Percentiles rank a stretch among this genome's conserved stretches.
Evolutionary conservation across 2,329 filamentous ascomycete genomes (phyloP).

Genomic region (Claviceps sp.): DNA sequence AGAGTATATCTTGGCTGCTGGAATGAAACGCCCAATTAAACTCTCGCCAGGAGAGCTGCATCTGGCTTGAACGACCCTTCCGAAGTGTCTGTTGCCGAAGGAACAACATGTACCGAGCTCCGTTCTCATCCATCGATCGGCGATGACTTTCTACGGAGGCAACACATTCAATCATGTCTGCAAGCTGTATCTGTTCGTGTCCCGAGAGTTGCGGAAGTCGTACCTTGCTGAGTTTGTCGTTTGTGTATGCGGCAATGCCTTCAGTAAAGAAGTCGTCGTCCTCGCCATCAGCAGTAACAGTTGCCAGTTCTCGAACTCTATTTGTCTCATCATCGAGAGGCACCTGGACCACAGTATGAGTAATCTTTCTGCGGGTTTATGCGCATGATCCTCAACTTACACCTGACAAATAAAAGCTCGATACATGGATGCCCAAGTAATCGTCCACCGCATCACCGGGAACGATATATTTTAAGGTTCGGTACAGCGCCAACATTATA

Average conservation of each 20-base stretch:
- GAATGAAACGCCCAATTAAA: constrained; percentile 81
- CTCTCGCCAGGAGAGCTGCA: constrained; percentile 61
- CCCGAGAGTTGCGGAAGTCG: constrained; percentile 70
- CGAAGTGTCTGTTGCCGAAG: constrained; percentile 69
- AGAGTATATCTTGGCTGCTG: constrained; percentile 74
- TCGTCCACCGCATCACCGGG: constrained; percentile 71
- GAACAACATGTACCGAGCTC: constrained; percentile 74
- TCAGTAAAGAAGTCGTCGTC: constrained; percentile 52
- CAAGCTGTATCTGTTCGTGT: constrained; percentile 74
- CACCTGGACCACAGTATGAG: not conserved
- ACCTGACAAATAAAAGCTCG: constrained; percentile 1
- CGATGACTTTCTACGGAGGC: constrained; percentile 76
- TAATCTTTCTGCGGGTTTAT: not conserved
- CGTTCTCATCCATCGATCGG: constrained; percentile 82
- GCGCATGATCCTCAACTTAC: constrained; percentile 1
- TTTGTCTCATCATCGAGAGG: constrained; percentile 6
- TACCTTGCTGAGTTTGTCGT: constrained; percentile 61
- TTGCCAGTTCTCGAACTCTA: constrained; percentile 23
- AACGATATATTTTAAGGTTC: constrained; percentile 68
- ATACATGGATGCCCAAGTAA: constrained; percentile 48
- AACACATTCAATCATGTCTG: constrained; percentile 73
- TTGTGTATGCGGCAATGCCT: constrained; percentile 54
- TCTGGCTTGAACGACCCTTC: constrained; percentile 49
- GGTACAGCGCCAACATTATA: constrained; percentile 59
- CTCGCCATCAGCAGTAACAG: constrained; percentile 29